A percentile compares a stretch with the other conserved stretches of the same genome.
phyloP scores from a whole-genome alignment of 345 rosid genomes.

The Sisymbrium irio region DNA sequence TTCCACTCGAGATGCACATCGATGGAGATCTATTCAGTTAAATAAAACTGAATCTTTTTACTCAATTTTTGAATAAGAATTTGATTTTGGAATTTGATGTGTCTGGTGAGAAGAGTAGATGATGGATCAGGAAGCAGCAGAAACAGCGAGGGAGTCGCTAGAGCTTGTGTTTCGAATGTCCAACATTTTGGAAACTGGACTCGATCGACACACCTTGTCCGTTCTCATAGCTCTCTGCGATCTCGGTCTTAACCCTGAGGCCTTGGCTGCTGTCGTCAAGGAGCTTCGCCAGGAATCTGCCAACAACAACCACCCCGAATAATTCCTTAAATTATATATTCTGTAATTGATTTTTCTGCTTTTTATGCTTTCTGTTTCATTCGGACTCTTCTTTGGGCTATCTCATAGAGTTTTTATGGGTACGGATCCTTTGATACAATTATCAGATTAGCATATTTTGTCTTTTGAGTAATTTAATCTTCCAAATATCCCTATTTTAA shows the following conservation, averaged over 20 bases:
- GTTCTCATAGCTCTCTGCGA: slow-evolving; percentile 41
- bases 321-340: no score
- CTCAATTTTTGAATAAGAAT: no score
- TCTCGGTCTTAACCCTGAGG: slow-evolving; percentile 44
- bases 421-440: no score
- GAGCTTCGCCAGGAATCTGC: slow-evolving; percentile 28
- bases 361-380: no score
- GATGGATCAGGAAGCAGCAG: slow-evolving; percentile 36
- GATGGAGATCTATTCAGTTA: neutral
- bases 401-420: no score
- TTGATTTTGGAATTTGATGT: neutral
- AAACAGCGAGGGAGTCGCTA: slow-evolving; percentile 39
- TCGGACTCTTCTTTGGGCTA: no score
- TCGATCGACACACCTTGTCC: slow-evolving; percentile 38
- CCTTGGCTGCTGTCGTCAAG: slow-evolving; percentile 41
- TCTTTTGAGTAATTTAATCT: no score
- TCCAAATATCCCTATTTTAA: no score
- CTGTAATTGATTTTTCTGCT: no score
- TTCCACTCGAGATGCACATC: neutral
- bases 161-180: slow-evolving; percentile 41
- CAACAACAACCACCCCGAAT: no score
- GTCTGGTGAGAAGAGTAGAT: neutral
- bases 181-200: slow-evolving; percentile 36
- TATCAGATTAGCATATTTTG: no score
- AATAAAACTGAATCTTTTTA: no score